These are phyloP conservation scores for Piper longum DNA, from an alignment of 164 flowering plant species.

Conservation along the genomic window DNA sequence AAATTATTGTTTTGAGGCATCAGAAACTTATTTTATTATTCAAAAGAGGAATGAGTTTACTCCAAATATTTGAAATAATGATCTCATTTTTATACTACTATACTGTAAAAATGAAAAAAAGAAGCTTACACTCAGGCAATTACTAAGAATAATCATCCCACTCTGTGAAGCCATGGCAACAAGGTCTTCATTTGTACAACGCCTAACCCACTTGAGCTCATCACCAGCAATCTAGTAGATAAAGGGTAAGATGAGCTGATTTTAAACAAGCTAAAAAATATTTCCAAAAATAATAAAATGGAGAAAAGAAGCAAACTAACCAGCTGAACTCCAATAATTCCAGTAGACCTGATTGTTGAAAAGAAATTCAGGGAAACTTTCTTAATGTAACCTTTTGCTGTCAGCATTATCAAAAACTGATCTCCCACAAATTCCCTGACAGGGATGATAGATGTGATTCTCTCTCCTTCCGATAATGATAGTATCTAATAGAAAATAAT, in stretches of 20 bases:
- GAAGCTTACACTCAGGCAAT: conserved; percentile 56
- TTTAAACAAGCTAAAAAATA: neutral
- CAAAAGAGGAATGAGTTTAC: neutral
- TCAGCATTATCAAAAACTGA: conserved; percentile 85
- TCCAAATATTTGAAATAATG: neutral
- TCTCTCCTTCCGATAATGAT: conserved; percentile 83
- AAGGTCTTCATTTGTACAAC: conserved; percentile 75
- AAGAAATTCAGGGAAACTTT: conserved; percentile 70
- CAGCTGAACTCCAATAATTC: conserved; percentile 94
- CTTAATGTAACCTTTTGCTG: conserved; percentile 88
- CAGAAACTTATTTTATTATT: too few relatives aligned
- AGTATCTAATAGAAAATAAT: conserved; percentile 36
- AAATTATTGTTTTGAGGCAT: too few relatives aligned
- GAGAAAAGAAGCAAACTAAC: conserved; percentile 24
- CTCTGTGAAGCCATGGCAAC: conserved; percentile 91
- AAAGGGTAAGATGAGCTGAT: neutral
- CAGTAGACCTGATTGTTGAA: conserved; percentile 77
- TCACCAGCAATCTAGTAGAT: conserved; percentile 79
- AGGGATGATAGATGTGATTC: conserved; percentile 89
- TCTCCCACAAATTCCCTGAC: conserved; percentile 76
- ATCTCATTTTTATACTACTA: too few relatives aligned
- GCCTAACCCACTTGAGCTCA: conserved; percentile 90
- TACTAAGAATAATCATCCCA: conserved; percentile 74
- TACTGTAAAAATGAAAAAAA: too few relatives aligned
- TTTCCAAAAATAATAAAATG: neutral